These are phyloP conservation scores for Torulaspora maleeae DNA, from an alignment of 805 yeast genomes.

Conservation along the genomic window DNA sequence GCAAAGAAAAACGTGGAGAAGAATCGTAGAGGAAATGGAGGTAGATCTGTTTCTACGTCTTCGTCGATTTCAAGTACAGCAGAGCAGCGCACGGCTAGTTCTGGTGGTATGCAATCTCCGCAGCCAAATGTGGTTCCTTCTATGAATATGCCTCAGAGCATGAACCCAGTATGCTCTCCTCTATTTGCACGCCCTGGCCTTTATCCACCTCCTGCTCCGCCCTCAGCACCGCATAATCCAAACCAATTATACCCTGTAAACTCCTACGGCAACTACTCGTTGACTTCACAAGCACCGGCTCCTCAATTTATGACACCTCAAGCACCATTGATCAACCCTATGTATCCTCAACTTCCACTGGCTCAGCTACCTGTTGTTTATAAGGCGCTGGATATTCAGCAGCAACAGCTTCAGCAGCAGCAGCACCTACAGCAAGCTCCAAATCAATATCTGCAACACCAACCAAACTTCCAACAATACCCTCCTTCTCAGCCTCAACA, in stretches of 20 bases:
- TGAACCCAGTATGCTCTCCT: slow-evolving; percentile 8
- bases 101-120: neutral
- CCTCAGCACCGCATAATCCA: slow-evolving; percentile 6
- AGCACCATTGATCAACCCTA: slow-evolving; percentile 14
- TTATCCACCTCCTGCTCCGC: slow-evolving; percentile 7
- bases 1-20: slow-evolving; percentile 1
- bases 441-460: no score
- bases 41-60: slow-evolving; percentile 2
- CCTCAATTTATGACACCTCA: slow-evolving; percentile 18
- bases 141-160: neutral
- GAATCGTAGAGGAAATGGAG: neutral
- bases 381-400: slow-evolving; percentile 12
- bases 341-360: slow-evolving; percentile 17
- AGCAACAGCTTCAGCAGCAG: slow-evolving; percentile 9
- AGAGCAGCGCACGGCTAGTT: neutral
- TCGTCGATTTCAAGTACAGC: neutral
- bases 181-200: slow-evolving; percentile 9
- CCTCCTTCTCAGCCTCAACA: slow-evolving; percentile 5
- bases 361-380: slow-evolving; percentile 16
- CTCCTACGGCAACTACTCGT: slow-evolving; percentile 17
- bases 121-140: neutral
- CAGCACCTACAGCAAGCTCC: neutral
- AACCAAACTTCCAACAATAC: neutral
- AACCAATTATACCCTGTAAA: slow-evolving; percentile 7
- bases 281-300: slow-evolving; percentile 9